Percentiles rank a stretch among this genome's conserved stretches.
Evolutionary conservation across 352 stramenopile genomes (phyloP).

Genomic region (Globisporangium megalacanthum): DNA sequence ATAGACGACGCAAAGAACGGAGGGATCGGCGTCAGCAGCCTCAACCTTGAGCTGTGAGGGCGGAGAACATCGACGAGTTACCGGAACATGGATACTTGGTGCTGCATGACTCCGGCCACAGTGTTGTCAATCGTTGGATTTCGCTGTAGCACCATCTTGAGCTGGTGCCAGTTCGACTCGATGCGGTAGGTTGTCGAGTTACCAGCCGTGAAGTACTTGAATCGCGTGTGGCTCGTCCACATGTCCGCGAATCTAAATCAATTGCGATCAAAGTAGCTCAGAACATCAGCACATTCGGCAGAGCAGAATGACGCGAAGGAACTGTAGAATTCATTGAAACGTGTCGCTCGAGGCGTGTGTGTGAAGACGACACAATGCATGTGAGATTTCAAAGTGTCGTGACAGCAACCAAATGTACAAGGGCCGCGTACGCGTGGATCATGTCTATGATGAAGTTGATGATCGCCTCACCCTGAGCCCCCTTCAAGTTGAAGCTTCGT

Average conservation of each 20-base stretch:
- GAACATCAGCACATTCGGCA: neutral
- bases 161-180: slow-evolving; percentile 17
- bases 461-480: slow-evolving; percentile 6
- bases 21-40: neutral
- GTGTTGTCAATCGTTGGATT: slow-evolving; percentile 15
- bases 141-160: slow-evolving; percentile 13
- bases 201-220: slow-evolving; percentile 10
- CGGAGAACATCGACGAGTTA: neutral
- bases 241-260: slow-evolving; percentile 12
- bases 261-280: slow-evolving; percentile 11
- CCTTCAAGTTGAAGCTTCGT: slow-evolving; percentile 10
- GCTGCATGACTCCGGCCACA: slow-evolving; percentile 10
- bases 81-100: slow-evolving; percentile 10
- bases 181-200: slow-evolving; percentile 19
- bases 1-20: neutral
- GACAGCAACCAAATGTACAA: too few species aligned
- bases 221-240: slow-evolving; percentile 9
- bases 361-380: neutral
- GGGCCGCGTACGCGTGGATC: slow-evolving; percentile 11
- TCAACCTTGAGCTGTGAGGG: neutral
- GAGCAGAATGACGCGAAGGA: neutral
- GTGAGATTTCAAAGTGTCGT: neutral
- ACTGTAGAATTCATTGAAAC: neutral
- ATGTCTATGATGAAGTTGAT: slow-evolving; percentile 3
- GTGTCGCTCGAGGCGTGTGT: neutral